Evolutionary conservation across 257 asterid species (phyloP).

Genomic region (Nicotiana noctiflora): DNA sequence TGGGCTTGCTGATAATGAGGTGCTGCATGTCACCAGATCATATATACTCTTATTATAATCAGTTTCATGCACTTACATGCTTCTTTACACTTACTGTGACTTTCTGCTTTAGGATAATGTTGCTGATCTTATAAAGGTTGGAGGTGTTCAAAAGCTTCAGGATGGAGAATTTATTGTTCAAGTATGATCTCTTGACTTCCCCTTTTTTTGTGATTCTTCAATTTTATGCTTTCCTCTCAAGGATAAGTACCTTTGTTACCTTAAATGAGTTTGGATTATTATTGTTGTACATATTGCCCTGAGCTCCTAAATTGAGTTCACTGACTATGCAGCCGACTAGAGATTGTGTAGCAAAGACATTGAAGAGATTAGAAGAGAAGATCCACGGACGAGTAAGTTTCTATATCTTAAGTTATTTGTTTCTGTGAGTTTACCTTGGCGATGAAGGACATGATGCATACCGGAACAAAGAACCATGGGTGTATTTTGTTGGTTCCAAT

Average conservation of each 20-base stretch:
- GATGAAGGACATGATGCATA: not conserved
- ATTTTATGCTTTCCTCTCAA: not conserved
- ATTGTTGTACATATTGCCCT: not conserved
- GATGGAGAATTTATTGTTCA: conserved; percentile 97
- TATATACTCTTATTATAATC: not conserved
- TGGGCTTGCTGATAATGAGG: conserved; percentile 99
- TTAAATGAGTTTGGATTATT: not conserved
- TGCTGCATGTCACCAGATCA: conserved; percentile 11
- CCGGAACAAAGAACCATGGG: not conserved
- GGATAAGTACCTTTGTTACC: not conserved
- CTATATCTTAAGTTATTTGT: not conserved
- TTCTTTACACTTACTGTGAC: conserved; percentile 7
- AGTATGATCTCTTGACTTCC: conserved; percentile 29
- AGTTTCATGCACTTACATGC: conserved; percentile 4
- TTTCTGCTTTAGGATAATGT: conserved; percentile 71
- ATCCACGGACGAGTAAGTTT: conserved; percentile 91
- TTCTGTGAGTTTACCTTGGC: not conserved
- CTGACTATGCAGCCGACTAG: conserved; percentile 79
- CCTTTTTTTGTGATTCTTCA: not conserved
- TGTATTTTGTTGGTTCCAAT: not conserved
- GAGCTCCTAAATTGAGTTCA: not conserved
- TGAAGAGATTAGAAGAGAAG: conserved; percentile 95
- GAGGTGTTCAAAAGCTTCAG: conserved; percentile 95
- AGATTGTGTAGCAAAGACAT: conserved; percentile 96
- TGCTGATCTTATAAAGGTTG: conserved; percentile 82